A percentile compares a stretch with the other conserved stretches of the same genome.
Conservation (phyloP, 768 basidiomycete genomes). For the Asterophora parasitica region DNA sequence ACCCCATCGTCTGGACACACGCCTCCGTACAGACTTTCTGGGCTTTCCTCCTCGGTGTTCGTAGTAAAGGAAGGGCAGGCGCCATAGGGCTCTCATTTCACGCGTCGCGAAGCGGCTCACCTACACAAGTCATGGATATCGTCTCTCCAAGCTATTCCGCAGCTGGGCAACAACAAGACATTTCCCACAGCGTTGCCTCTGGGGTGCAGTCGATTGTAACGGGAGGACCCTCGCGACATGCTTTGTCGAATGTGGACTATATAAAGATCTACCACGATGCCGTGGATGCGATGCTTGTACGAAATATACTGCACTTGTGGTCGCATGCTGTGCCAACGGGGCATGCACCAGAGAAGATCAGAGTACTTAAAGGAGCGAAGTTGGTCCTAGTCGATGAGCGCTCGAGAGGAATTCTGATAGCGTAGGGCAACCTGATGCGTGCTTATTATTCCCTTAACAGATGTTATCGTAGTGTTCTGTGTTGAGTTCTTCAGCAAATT, state of each 20-base stretch:
- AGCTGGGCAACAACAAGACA: not conserved
- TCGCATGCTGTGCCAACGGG: conserved; percentile 18
- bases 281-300: conserved; percentile 39
- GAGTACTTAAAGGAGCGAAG: conserved; percentile 42
- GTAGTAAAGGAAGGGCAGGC: conserved; percentile 34
- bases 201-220: not conserved
- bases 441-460: too few species aligned
- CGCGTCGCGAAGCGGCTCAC: conserved; percentile 11
- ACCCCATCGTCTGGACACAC: conserved; percentile 44
- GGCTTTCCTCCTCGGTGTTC: conserved; percentile 42
- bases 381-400: conserved; percentile 45
- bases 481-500: too few species aligned
- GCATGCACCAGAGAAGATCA: conserved; percentile 27
- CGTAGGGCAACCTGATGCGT: conserved; percentile 14
- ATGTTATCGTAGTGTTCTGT: too few species aligned
- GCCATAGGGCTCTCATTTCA: conserved; percentile 48
- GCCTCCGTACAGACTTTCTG: conserved; percentile 41
- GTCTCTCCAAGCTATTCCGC: not conserved
- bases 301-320: conserved; percentile 51
- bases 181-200: not conserved
- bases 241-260: conserved; percentile 36
- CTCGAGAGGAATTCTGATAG: conserved; percentile 42
- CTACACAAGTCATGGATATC: not conserved
- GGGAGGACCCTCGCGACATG: conserved; percentile 4
- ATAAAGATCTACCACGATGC: conserved; percentile 61